These are phyloP conservation scores for Metschnikowia colocasiae DNA, from an alignment of 805 yeast genomes.

Conservation along the genomic window DNA sequence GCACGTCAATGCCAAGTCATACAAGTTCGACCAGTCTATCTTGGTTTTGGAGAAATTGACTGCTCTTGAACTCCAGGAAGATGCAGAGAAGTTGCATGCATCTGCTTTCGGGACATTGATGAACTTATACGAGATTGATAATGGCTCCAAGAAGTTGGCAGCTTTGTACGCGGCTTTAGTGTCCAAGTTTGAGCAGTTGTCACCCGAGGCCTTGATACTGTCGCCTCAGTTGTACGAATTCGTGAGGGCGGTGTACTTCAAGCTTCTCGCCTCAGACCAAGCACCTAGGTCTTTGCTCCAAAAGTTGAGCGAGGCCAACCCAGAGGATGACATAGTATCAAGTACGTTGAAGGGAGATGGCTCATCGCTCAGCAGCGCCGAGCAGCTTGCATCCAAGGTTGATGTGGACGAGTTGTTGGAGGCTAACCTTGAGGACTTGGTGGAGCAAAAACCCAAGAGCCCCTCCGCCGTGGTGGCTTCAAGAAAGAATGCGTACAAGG, in stretches of 20 bases:
- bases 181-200: slow-evolving; percentile 5
- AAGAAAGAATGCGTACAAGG: slow-evolving; percentile 13
- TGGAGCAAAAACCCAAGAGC: not conserved
- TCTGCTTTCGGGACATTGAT: slow-evolving; percentile 12
- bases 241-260: slow-evolving; percentile 30
- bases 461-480: slow-evolving; percentile 1
- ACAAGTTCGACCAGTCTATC: slow-evolving; percentile 25
- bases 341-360: slow-evolving; percentile 20
- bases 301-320: slow-evolving; percentile 19
- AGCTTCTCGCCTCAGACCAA: slow-evolving; percentile 20
- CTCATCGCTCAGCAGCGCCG: slow-evolving; percentile 20
- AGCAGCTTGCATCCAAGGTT: slow-evolving; percentile 17
- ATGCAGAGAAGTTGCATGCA: slow-evolving; percentile 8
- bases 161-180: slow-evolving; percentile 4
- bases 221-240: slow-evolving; percentile 24
- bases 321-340: slow-evolving; percentile 25
- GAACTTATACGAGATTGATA: slow-evolving; percentile 10
- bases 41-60: slow-evolving; percentile 14
- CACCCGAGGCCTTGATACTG: slow-evolving; percentile 8
- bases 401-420: slow-evolving; percentile 31
- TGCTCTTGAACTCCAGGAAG: slow-evolving; percentile 8
- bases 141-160: slow-evolving; percentile 1
- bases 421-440: slow-evolving; percentile 26
- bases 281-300: slow-evolving; percentile 21
- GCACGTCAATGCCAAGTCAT: slow-evolving; percentile 21